Base-by-base conservation (phyloP, 2,329 filamentous ascomycete genomes). In the Aspergillus novoparasiticus region DNA sequence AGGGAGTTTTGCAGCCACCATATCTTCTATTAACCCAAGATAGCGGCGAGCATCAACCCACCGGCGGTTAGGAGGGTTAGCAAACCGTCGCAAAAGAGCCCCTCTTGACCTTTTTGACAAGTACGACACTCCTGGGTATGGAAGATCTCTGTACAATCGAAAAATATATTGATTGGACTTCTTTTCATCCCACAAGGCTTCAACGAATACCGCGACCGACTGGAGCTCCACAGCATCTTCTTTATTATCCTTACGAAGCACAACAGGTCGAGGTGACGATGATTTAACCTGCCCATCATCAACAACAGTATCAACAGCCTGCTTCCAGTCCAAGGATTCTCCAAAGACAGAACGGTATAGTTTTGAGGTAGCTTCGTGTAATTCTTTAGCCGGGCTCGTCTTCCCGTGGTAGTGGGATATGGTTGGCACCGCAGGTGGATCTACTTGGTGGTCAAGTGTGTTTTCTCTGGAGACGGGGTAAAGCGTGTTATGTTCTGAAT, bases 11-110 rank as follows among this genome's bases (percentile, higher is more conserved):
- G 88, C 86, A 59, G 84, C 84, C 70, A 92, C 90, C 80, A 96
- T 90, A 71, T 99, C 94, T 66, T 94, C 89, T 21, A 98, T 84
- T 28, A 97, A 81, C 6, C 89, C 87, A 66, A 97, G 89, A 78
- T 94, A 98, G 60, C 92, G 89, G 57, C 78, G 70, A 91, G 82
- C 90, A 93, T 96, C 54, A 21, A 71, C 69, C 68, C 72, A 74
- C 32, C 76, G 73, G 50, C 74, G 73, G 46, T 79, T 71, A 11
- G 66, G 71, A 14, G 80, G 79, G 53, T 86, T 84, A 23, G 90
- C 89, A 66, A 97, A 86, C 48, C 88, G 85, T 60, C 86, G 87
- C 58, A 96, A 81, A 23, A 96, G 80, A 9, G 81, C 77, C 59
- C 88, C 87, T 21, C 93, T 86, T 55, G 87, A 79, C 5, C 72